Evolutionary conservation across 495 filamentous ascomycete species (phyloP).

Genomic region (Clohesyomyces aquaticus): DNA sequence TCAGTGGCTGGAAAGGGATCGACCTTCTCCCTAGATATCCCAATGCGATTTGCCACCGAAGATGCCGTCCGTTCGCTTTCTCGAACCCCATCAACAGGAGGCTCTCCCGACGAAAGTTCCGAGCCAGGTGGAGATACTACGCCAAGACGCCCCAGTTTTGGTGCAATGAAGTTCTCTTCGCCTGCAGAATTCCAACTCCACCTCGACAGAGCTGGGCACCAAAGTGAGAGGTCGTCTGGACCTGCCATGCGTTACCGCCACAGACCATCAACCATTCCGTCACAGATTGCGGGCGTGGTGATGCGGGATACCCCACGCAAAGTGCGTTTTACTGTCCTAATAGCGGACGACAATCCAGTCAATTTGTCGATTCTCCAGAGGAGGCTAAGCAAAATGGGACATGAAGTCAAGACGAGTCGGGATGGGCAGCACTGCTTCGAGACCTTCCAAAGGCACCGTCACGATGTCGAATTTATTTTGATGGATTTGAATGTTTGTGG

Average conservation of each 20-base stretch:
- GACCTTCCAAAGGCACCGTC: conserved; percentile 4
- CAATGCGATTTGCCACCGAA: conserved; percentile 13
- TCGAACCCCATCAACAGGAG: background rate
- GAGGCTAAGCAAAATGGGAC: conserved; percentile 22
- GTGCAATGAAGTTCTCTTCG: background rate
- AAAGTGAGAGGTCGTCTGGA: background rate
- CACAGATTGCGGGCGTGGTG: background rate
- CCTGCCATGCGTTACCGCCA: background rate
- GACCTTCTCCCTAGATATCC: conserved; percentile 22
- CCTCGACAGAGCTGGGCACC: background rate
- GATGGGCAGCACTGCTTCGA: conserved; percentile 27
- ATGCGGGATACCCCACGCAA: background rate
- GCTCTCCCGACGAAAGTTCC: background rate
- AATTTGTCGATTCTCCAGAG: conserved; percentile 23
- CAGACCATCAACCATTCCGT: background rate
- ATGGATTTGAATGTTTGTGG: conserved; percentile 31
- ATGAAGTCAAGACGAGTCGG: conserved; percentile 13
- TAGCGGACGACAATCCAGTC: conserved; percentile 25
- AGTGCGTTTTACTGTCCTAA: conserved; percentile 1
- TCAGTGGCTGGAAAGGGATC: conserved; percentile 15
- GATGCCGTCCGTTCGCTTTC: background rate
- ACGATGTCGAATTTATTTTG: conserved; percentile 21
- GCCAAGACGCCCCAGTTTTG: background rate
- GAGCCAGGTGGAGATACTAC: background rate
- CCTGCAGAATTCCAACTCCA: background rate